Conservation (phyloP, 2,329 filamentous ascomycete species). For the Dothiorella sarmentorum region DNA sequence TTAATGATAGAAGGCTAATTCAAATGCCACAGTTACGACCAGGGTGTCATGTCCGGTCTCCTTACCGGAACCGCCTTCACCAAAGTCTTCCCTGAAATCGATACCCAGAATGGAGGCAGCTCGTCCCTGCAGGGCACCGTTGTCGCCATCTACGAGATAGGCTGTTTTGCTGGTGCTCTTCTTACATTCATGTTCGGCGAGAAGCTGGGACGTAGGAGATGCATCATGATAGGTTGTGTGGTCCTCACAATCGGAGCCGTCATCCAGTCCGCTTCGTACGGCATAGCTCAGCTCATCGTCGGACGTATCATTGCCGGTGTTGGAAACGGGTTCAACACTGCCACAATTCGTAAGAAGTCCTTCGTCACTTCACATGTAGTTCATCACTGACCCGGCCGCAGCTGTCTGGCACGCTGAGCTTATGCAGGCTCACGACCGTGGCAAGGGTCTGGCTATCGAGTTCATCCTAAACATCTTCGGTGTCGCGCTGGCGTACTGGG, state of each 20-base stretch:
- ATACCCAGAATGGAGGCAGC: slow-evolving; percentile 40
- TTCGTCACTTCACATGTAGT: neutral
- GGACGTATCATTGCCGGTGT: slow-evolving; percentile 45
- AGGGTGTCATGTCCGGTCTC: slow-evolving; percentile 39
- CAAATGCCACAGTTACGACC: slow-evolving; percentile 34
- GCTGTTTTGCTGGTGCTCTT: slow-evolving; percentile 46
- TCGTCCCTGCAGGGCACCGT: slow-evolving; percentile 50
- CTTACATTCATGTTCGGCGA: slow-evolving; percentile 49
- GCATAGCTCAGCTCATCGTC: slow-evolving; percentile 48
- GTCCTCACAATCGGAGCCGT: slow-evolving; percentile 51
- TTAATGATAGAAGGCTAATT: neutral
- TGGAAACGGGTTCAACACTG: slow-evolving; percentile 43
- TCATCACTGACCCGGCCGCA: slow-evolving; percentile 24
- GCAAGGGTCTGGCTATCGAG: slow-evolving; percentile 48
- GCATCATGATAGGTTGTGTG: slow-evolving; percentile 46
- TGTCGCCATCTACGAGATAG: slow-evolving; percentile 49
- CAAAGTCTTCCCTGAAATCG: slow-evolving; percentile 5
- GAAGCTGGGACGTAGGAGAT: slow-evolving; percentile 46
- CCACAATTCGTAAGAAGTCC: slow-evolving; percentile 39
- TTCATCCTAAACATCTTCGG: slow-evolving; percentile 38
- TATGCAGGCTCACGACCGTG: slow-evolving; percentile 39
- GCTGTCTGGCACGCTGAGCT: slow-evolving; percentile 53
- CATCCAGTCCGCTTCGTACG: slow-evolving; percentile 46
- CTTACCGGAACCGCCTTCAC: slow-evolving; percentile 30
- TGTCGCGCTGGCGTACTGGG: slow-evolving; percentile 41